These are phyloP conservation scores for Colletotrichum ledebouriae DNA, from an alignment of 2,329 filamentous ascomycete species.

Conservation along the genomic window DNA sequence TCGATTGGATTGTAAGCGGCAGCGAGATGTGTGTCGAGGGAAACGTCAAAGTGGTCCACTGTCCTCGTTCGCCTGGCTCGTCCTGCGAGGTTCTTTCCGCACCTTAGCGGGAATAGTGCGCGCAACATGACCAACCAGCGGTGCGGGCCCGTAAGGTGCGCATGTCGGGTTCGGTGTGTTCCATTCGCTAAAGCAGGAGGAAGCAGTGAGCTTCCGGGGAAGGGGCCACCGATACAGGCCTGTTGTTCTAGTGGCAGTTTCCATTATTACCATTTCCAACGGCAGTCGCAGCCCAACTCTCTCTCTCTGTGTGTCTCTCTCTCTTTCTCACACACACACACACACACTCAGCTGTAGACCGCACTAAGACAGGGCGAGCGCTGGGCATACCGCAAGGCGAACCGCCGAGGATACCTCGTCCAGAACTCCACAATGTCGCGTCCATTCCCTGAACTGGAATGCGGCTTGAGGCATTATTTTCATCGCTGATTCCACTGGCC, in stretches of 20 bases:
- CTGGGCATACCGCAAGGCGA: constrained; percentile 38
- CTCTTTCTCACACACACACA: not conserved
- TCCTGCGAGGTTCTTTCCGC: constrained; percentile 6
- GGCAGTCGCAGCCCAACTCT: no score
- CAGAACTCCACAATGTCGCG: no score
- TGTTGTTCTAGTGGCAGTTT: constrained; percentile 3
- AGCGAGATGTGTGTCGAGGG: constrained; percentile 24
- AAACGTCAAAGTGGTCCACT: not conserved
- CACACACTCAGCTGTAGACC: not conserved
- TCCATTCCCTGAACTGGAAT: not conserved
- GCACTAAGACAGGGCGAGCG: constrained; percentile 24
- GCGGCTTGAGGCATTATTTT: constrained; percentile 32
- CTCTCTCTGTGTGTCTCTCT: no score
- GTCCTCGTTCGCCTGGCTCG: not conserved
- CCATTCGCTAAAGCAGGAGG: not conserved
- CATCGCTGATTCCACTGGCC: not conserved
- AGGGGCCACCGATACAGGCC: not conserved
- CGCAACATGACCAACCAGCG: no score
- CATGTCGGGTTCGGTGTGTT: not conserved
- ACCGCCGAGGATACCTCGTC: constrained; percentile 33
- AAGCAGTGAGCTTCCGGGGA: not conserved
- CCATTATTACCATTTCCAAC: no score
- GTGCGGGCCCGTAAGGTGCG: no score
- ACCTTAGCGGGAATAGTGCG: not conserved
- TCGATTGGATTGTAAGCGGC: constrained; percentile 5